Percentiles rank a stretch among this genome's conserved stretches.
phyloP scores from a whole-genome alignment of 495 filamentous ascomycete species.

The Podospora fimiseda region DNA sequence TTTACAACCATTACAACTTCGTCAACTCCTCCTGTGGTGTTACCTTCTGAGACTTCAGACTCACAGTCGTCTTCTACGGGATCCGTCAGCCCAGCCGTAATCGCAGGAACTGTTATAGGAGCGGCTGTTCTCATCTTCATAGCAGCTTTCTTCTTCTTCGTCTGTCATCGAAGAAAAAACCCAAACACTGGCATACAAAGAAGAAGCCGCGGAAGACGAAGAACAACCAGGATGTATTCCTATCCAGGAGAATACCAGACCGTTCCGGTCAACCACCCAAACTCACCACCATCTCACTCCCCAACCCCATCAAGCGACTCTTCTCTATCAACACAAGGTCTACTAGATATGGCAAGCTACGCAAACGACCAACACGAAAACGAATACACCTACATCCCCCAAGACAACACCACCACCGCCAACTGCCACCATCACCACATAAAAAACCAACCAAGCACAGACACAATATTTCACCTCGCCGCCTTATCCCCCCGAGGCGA shows the following conservation, averaged over 20 bases:
- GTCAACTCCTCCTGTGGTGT: neutral
- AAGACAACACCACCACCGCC: neutral
- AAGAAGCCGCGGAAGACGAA: neutral
- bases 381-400: neutral
- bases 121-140: neutral
- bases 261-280: conserved; percentile 2
- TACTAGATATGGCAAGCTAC: neutral
- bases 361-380: neutral
- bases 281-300: neutral
- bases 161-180: conserved; percentile 3
- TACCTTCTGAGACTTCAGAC: neutral
- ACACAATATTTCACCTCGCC: neutral
- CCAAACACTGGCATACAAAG: no score
- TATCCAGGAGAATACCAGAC: neutral
- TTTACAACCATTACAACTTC: neutral
- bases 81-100: neutral
- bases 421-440: neutral
- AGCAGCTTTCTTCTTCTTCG: neutral
- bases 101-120: conserved; percentile 2
- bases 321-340: conserved; percentile 3
- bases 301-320: conserved; percentile 1
- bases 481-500: neutral
- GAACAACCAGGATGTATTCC: conserved; percentile 1
- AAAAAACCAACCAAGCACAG: neutral
- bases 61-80: conserved; percentile 2